phyloP scores from a whole-genome alignment of 495 filamentous ascomycete genomes.

The Beverwykella pulmonaria region DNA sequence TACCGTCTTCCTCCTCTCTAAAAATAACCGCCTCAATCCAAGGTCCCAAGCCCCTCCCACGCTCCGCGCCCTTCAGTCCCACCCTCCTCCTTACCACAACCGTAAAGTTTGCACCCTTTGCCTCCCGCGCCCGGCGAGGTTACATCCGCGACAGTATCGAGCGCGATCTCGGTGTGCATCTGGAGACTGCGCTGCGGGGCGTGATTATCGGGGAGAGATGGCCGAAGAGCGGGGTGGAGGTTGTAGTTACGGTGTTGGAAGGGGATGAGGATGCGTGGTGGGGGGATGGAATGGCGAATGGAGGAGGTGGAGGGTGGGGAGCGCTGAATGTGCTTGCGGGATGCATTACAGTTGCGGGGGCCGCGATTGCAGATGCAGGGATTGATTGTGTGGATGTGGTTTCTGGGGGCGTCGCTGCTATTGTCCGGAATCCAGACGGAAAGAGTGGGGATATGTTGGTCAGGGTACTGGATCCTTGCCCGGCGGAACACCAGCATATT shows the following conservation, averaged over 20 bases:
- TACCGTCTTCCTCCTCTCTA: constrained; percentile 61
- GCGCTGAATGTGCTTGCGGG: constrained; percentile 90
- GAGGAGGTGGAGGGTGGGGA: constrained; percentile 58
- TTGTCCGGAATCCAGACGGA: constrained; percentile 54
- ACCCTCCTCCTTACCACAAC: constrained; percentile 87
- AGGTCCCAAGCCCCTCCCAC: constrained; percentile 86
- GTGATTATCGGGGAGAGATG: constrained; percentile 89
- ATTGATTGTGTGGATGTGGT: constrained; percentile 95
- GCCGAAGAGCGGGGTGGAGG: constrained; percentile 94
- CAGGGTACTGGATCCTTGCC: constrained; percentile 80
- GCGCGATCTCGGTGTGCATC: constrained; percentile 84
- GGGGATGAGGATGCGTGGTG: constrained; percentile 76
- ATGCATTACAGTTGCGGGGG: constrained; percentile 91
- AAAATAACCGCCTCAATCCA: constrained; percentile 93
- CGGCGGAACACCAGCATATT: constrained; percentile 76
- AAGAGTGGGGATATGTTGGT: constrained; percentile 38
- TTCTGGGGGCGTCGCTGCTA: constrained; percentile 82
- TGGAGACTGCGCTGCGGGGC: constrained; percentile 86
- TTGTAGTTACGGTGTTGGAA: constrained; percentile 89
- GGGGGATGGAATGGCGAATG: constrained; percentile 49
- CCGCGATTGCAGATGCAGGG: constrained; percentile 92
- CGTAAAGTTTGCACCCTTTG: constrained; percentile 96
- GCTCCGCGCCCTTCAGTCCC: constrained; percentile 84
- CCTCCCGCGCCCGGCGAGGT: constrained; percentile 75
- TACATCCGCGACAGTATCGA: constrained; percentile 86